Base-by-base conservation (phyloP, 148 eudicot genomes). In the Rhododendron kiyosumense region DNA sequence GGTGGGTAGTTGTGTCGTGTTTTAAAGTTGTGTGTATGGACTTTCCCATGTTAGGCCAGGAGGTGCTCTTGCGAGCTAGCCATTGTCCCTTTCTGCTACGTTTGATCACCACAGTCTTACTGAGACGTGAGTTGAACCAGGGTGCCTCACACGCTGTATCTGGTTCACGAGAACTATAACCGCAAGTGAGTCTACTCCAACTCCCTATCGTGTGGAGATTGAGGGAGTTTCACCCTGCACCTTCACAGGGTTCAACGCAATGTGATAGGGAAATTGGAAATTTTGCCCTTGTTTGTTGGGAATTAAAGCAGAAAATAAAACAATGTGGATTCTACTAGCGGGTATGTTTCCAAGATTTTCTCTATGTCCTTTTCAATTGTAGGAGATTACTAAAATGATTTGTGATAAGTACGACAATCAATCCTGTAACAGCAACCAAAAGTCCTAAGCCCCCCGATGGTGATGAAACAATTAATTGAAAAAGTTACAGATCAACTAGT, bases 191-290 rank as follows among this genome's bases (percentile, higher is more conserved):
- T 10, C 13, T 0, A 13, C 54, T 51, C 15, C 57, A 14, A 48
- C 51, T 14, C 57, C 18, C 18, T 3, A 51, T 51, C 17, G 4
- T 14, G 3, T 14, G 57, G 57, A 51, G 57, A 11, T 18, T 14
- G 17, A 14, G 0, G 57, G 57, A 3, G 20, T 54, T 54, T 20
- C 65, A 20, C 7, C n/a, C 65, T 5, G 8, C 9, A 6, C n/a
- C 65, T 59, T 59, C n/a, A 18, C 65, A 1, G 8, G 65, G 24
- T 18, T 26, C 13, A 48, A 73, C 85, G 88, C 77, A 88, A 77
- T 74, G 10, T 78, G 61, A 38, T 67, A 41, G 74, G 61, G 12
- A 18, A 67, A 74, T 18, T 73, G 20, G 46, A 57, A 17, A 61
- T 63, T 34, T 78, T 7, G 3, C 78, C 45, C 28, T 57, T 59